Evolutionary conservation across 306 rosid genomes (phyloP).

Genomic region (Luffa aegyptiaca): DNA sequence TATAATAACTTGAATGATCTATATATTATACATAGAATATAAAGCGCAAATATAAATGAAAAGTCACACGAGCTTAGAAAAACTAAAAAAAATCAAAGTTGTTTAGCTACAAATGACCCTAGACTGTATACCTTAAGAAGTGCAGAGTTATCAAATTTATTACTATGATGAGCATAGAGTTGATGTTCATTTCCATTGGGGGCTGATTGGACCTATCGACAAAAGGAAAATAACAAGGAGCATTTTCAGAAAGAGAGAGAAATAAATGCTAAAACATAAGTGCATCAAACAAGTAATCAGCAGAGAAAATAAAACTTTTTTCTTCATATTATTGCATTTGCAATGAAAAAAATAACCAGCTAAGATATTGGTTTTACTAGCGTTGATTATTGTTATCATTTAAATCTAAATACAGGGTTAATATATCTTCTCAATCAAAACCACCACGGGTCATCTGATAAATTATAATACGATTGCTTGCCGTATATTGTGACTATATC

Average conservation of each 20-base stretch:
- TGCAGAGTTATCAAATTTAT: constrained; percentile 55
- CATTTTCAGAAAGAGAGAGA: neutral
- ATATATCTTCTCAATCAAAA: neutral
- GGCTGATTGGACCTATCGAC: constrained; percentile 35
- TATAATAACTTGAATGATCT: neutral
- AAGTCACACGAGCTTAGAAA: neutral
- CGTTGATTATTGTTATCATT: neutral
- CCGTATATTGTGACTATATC: neutral
- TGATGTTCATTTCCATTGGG: constrained; percentile 30
- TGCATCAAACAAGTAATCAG: neutral
- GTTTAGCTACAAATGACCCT: neutral
- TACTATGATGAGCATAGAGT: constrained; percentile 30
- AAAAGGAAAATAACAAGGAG: neutral
- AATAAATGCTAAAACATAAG: neutral
- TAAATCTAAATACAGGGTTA: neutral
- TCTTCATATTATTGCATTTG: neutral
- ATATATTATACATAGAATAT: neutral
- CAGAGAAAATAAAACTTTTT: neutral
- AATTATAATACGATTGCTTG: neutral
- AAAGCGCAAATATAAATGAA: neutral
- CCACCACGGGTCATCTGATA: neutral
- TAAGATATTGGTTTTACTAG: neutral
- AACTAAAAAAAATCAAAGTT: neutral
- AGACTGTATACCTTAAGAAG: constrained; percentile 46
- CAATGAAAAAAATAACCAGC: neutral